Evolutionary conservation across 2,329 filamentous ascomycete species (phyloP).

Genomic region (Didymella keratinophila): DNA sequence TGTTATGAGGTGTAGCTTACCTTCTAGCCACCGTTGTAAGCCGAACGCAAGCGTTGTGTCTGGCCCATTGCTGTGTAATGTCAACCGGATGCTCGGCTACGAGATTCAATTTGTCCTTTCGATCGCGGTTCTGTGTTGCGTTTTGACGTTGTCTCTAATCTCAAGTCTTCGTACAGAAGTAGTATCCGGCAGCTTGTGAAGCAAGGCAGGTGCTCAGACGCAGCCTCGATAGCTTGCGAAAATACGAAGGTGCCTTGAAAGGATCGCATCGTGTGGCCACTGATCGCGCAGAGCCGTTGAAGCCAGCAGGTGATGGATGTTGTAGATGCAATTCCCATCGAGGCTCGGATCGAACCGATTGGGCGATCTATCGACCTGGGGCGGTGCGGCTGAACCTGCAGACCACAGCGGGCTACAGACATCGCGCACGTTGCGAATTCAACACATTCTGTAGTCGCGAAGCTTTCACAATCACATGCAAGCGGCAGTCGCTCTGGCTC

Average conservation of each 20-base stretch:
- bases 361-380: neutral
- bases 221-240: neutral
- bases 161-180: neutral
- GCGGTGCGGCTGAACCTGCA: conserved; percentile 14
- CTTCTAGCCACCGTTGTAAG: conserved; percentile 5
- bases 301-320: neutral
- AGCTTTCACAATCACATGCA: conserved; percentile 12
- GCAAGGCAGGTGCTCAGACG: neutral
- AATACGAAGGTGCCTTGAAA: neutral
- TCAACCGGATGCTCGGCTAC: conserved; percentile 6
- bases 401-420: conserved; percentile 1
- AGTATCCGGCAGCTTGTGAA: neutral
- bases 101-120: neutral
- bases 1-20: conserved; percentile 16
- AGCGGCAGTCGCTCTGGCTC: conserved; percentile 10
- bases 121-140: neutral
- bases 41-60: conserved; percentile 13
- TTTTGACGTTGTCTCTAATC: neutral
- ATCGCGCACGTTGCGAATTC: conserved; percentile 2
- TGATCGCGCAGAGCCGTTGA: neutral
- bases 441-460: conserved; percentile 7
- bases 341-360: conserved; percentile 11
- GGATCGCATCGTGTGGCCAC: neutral
- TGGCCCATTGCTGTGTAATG: conserved; percentile 3
- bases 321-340: neutral